Conservation (phyloP, 2,329 filamentous ascomycete species). For the Bipolaris zeicola region DNA sequence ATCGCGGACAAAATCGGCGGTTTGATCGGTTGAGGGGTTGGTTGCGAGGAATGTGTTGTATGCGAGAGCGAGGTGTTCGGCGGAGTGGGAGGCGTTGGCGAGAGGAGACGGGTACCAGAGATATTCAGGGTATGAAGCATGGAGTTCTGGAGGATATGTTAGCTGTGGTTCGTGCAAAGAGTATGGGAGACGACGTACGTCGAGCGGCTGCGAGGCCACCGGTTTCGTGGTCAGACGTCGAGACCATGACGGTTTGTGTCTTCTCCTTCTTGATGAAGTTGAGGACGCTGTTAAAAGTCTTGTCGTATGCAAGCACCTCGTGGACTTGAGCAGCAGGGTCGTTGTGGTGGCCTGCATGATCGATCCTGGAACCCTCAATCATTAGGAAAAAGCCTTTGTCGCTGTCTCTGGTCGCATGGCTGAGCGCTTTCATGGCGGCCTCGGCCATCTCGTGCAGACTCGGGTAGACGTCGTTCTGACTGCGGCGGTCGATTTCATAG, state of each 20-base stretch:
- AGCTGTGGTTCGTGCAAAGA: slow-evolving; percentile 5
- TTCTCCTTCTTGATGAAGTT: slow-evolving; percentile 80
- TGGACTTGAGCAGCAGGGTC: slow-evolving; percentile 65
- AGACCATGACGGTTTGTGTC: slow-evolving; percentile 79
- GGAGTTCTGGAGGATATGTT: slow-evolving; percentile 55
- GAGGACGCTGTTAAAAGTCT: slow-evolving; percentile 78
- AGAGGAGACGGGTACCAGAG: slow-evolving; percentile 84
- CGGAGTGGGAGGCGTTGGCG: slow-evolving; percentile 76
- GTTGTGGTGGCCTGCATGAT: slow-evolving; percentile 79
- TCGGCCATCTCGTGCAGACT: slow-evolving; percentile 89
- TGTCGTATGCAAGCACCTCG: slow-evolving; percentile 95
- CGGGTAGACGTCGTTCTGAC: slow-evolving; percentile 79
- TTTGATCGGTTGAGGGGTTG: slow-evolving; percentile 36
- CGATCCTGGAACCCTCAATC: slow-evolving; percentile 96
- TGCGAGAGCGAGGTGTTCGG: slow-evolving; percentile 70
- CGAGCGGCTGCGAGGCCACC: slow-evolving; percentile 83
- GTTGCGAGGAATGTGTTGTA: slow-evolving; percentile 65
- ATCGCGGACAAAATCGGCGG: slow-evolving; percentile 66
- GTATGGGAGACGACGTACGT: slow-evolving; percentile 58
- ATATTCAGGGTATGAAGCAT: slow-evolving; percentile 68
- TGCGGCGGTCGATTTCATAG: slow-evolving; percentile 88
- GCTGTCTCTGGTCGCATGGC: slow-evolving; percentile 77
- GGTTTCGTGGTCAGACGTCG: slow-evolving; percentile 95
- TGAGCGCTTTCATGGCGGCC: slow-evolving; percentile 78
- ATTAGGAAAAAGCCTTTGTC: slow-evolving; percentile 98